Percentiles rank a stretch among this genome's conserved stretches.
Conservation (phyloP, 2,329 filamentous ascomycete species). For the Verticillium nubilum region DNA sequence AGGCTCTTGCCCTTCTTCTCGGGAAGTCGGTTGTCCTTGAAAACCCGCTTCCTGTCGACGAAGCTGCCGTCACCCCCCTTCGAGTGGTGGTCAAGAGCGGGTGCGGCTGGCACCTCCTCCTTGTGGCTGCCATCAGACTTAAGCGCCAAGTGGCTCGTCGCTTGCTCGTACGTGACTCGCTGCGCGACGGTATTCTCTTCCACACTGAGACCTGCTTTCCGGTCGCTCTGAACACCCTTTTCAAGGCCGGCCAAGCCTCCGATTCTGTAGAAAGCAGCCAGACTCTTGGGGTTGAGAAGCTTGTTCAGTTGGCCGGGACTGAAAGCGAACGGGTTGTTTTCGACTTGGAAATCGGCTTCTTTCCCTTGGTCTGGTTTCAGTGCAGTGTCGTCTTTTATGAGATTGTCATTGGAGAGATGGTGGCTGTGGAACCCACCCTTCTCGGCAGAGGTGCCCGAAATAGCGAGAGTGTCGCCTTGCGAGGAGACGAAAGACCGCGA, state of each 20-base stretch:
- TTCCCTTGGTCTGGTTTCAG: constrained; percentile 71
- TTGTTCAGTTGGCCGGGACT: constrained; percentile 79
- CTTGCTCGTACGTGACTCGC: constrained; percentile 67
- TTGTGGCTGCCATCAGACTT: constrained; percentile 8
- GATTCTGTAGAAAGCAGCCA: constrained; percentile 74
- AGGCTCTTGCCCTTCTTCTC: constrained; percentile 71
- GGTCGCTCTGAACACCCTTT: constrained; percentile 69
- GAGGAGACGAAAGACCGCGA: constrained; percentile 51
- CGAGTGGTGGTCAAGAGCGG: not conserved
- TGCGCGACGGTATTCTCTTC: constrained; percentile 68
- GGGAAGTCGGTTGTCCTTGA: constrained; percentile 65
- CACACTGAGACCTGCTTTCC: constrained; percentile 66
- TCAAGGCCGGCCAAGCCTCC: constrained; percentile 76
- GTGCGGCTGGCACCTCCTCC: not conserved
- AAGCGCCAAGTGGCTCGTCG: constrained; percentile 27
- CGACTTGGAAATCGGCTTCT: constrained; percentile 68
- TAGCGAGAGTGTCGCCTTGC: constrained; percentile 58
- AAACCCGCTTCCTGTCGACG: constrained; percentile 63
- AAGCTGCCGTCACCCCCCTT: constrained; percentile 30
- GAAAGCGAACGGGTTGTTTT: constrained; percentile 81
- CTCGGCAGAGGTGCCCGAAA: constrained; percentile 36
- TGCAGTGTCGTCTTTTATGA: constrained; percentile 62
- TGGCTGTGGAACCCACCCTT: constrained; percentile 31
- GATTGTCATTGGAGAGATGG: constrained; percentile 41
- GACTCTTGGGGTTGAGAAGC: constrained; percentile 82